These are phyloP conservation scores for Trichosporon ovoides DNA, from an alignment of 1,284 basidiomycete genomes.

Conservation along the genomic window DNA sequence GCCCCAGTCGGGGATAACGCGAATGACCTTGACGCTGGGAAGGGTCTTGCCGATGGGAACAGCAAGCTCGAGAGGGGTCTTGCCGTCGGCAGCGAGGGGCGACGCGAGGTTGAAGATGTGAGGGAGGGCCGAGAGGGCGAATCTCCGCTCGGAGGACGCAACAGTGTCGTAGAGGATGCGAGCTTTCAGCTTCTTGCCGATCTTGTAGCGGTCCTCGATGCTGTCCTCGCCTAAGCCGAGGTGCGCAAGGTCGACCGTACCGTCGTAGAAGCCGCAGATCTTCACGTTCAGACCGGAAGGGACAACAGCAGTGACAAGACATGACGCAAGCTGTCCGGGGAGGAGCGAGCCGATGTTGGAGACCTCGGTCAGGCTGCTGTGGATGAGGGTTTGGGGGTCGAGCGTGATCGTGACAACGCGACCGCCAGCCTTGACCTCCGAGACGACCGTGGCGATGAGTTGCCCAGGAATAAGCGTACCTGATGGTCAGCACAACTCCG, in stretches of 20 bases:
- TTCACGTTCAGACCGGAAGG: constrained; percentile 80
- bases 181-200: constrained; percentile 82
- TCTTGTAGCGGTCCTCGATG: constrained; percentile 59
- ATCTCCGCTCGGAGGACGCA: constrained; percentile 64
- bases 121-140: constrained; percentile 69
- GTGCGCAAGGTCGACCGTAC: constrained; percentile 81
- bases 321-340: constrained; percentile 80
- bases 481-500: constrained; percentile 8
- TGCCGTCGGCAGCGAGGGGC: constrained; percentile 39
- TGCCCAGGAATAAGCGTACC: constrained; percentile 53
- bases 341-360: constrained; percentile 73
- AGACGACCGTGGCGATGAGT: constrained; percentile 61
- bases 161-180: constrained; percentile 79
- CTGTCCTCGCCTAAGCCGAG: constrained; percentile 53
- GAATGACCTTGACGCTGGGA: constrained; percentile 64
- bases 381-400: constrained; percentile 52
- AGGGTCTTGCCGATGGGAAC: constrained; percentile 70
- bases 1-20: constrained; percentile 76
- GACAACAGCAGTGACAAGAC: constrained; percentile 73
- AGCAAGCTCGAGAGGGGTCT: constrained; percentile 53
- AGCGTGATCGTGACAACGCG: constrained; percentile 46
- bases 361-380: constrained; percentile 63
- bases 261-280: constrained; percentile 88
- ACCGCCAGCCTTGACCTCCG: constrained; percentile 56
- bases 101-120: constrained; percentile 62